These are phyloP conservation scores for Colletotrichum viniferum DNA, from an alignment of 2,329 filamentous ascomycete genomes.

Conservation along the genomic window DNA sequence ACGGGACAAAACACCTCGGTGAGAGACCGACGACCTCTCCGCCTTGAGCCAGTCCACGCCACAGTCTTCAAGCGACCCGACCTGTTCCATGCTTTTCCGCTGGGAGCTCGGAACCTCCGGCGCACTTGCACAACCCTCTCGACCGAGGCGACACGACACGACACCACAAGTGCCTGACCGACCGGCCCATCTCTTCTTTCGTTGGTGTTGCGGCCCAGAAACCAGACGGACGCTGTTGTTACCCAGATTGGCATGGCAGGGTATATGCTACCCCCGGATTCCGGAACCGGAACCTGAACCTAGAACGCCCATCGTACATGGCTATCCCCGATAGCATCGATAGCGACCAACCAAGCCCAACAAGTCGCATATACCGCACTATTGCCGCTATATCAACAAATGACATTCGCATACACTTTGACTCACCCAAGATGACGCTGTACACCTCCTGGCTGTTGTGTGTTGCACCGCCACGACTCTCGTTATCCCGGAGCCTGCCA, in stretches of 20 bases:
- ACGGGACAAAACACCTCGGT: background rate
- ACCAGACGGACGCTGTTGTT: background rate
- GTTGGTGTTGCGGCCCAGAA: background rate
- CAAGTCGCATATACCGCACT: background rate
- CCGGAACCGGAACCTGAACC: conserved; percentile 2
- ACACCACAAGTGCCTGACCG: background rate
- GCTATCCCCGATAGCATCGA: background rate
- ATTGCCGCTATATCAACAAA: background rate
- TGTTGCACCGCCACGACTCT: conserved; percentile 2
- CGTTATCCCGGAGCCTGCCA: background rate
- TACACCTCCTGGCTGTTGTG: background rate
- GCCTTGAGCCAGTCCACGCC: background rate
- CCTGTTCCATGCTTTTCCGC: background rate
- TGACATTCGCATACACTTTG: background rate
- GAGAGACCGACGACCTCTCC: background rate
- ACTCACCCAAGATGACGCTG: background rate
- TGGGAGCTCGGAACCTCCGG: background rate
- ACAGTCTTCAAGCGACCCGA: background rate
- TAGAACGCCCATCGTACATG: background rate
- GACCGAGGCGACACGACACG: background rate
- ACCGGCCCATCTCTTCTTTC: background rate
- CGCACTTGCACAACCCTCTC: background rate
- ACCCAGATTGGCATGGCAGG: background rate
- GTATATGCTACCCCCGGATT: background rate
- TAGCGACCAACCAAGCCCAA: background rate